phyloP scores from a whole-genome alignment of 108 stramenopile genomes.

The Mediolabrus comicus region DNA sequence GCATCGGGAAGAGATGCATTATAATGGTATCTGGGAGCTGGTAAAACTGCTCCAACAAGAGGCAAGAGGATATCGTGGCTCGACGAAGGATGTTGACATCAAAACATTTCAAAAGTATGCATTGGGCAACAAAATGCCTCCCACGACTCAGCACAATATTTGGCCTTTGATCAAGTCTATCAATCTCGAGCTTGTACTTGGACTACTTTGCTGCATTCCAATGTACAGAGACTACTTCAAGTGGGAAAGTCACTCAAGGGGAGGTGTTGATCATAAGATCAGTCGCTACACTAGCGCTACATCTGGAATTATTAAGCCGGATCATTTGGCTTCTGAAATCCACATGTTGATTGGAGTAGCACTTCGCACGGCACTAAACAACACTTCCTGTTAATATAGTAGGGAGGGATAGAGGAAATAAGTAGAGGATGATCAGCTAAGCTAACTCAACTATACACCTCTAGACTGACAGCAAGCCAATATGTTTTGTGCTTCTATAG shows the following conservation, averaged over 20 bases:
- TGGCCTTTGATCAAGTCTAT: slow-evolving; percentile 35
- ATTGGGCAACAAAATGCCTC: slow-evolving; percentile 14
- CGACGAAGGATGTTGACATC: slow-evolving; percentile 8
- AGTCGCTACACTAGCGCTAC: slow-evolving; percentile 3
- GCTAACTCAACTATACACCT: no score
- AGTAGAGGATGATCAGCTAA: no score
- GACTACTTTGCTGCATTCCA: slow-evolving; percentile 34
- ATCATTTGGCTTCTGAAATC: slow-evolving; percentile 27
- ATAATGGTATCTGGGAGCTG: slow-evolving; percentile 26
- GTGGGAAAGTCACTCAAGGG: slow-evolving; percentile 23
- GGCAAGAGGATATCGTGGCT: slow-evolving; percentile 7
- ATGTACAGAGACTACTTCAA: slow-evolving; percentile 32
- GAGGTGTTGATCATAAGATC: slow-evolving; percentile 21
- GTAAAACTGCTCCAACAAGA: slow-evolving; percentile 6
- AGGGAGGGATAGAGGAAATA: not conserved
- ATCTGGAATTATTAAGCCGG: slow-evolving; percentile 17
- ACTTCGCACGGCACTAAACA: slow-evolving; percentile 21
- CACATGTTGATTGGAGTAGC: slow-evolving; percentile 32
- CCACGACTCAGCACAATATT: slow-evolving; percentile 11
- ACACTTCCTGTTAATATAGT: slow-evolving; percentile 25
- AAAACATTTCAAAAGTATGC: slow-evolving; percentile 32
- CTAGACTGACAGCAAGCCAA: no score
- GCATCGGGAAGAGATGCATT: slow-evolving; percentile 12
- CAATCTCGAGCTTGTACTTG: slow-evolving; percentile 31
- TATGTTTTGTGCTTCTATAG: no score